These are phyloP conservation scores for Coriolopsis trogii DNA, from an alignment of 1,284 basidiomycete genomes.

Conservation along the genomic window DNA sequence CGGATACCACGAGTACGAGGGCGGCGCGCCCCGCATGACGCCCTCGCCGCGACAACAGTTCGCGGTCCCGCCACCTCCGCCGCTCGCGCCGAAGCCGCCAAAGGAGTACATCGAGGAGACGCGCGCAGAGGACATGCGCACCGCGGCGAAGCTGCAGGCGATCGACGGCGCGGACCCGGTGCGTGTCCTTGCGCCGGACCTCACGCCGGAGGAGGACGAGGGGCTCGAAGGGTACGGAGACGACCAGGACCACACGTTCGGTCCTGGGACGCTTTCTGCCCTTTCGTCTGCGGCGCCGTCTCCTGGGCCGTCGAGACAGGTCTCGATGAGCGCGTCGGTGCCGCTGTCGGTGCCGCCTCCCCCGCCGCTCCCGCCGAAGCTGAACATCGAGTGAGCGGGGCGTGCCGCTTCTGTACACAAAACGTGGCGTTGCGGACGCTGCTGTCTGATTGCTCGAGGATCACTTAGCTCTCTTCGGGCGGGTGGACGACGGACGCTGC, in stretches of 20 bases:
- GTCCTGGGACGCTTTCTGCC: conserved; percentile 13
- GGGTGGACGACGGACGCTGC: too few species aligned
- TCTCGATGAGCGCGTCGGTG: conserved; percentile 19
- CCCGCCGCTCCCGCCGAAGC: conserved; percentile 34
- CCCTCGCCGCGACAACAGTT: conserved; percentile 18
- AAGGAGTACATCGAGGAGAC: conserved; percentile 79
- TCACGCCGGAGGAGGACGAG: neutral
- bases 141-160: conserved; percentile 33
- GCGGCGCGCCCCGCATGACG: neutral
- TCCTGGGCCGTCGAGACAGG: neutral
- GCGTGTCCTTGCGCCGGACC: too few species aligned
- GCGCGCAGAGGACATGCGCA: conserved; percentile 64
- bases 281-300: neutral
- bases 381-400: neutral
- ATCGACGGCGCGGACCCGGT: conserved; percentile 27
- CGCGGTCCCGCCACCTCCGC: conserved; percentile 51
- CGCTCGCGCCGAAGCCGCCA: conserved; percentile 72
- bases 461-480: too few species aligned
- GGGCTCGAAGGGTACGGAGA: conserved; percentile 4
- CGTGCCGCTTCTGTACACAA: too few species aligned
- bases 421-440: too few species aligned
- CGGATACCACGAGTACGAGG: conserved; percentile 14
- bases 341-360: conserved; percentile 29
- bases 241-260: conserved; percentile 16
- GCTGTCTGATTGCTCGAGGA: too few species aligned